Conservation (phyloP, 176 grass and related monocot species). For the Chloris gayana region DNA sequence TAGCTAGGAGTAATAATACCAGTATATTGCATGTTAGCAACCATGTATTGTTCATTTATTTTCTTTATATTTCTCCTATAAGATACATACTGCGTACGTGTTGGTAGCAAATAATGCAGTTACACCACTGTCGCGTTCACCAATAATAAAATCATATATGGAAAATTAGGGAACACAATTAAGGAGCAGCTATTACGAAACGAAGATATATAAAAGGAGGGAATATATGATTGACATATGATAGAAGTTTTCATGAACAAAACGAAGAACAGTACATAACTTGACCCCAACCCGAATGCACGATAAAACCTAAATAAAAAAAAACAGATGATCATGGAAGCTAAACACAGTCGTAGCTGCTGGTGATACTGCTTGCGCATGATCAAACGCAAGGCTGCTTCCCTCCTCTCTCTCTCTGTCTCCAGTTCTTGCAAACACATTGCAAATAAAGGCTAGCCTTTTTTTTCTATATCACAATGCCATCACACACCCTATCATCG, state of each 20-base stretch:
- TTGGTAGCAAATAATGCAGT: not conserved
- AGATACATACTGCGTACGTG: not conserved
- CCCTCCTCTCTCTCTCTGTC: conserved; percentile 8
- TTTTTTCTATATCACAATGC: conserved; percentile 52
- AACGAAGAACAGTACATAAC: conserved; percentile 46
- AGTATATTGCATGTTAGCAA: conserved; percentile 32
- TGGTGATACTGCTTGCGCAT: conserved; percentile 28
- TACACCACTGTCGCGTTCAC: not conserved
- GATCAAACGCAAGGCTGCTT: conserved; percentile 35
- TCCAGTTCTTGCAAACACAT: conserved; percentile 27
- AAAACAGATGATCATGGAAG: conserved; percentile 42
- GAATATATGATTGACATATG: conserved; percentile 33
- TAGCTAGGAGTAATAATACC: not conserved
- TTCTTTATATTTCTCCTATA: no score
- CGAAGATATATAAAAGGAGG: not conserved
- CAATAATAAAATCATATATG: not conserved
- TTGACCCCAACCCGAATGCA: conserved; percentile 24
- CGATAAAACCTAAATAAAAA: conserved; percentile 35
- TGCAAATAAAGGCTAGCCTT: conserved; percentile 24
- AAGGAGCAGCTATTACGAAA: not conserved
- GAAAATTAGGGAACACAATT: not conserved
- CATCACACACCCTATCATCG: conserved; percentile 1
- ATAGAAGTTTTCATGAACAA: conserved; percentile 39
- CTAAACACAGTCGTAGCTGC: conserved; percentile 39
- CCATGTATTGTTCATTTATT: not conserved